phyloP scores from a whole-genome alignment of 1,284 basidiomycete genomes.

The Sporisorium sorghi region DNA sequence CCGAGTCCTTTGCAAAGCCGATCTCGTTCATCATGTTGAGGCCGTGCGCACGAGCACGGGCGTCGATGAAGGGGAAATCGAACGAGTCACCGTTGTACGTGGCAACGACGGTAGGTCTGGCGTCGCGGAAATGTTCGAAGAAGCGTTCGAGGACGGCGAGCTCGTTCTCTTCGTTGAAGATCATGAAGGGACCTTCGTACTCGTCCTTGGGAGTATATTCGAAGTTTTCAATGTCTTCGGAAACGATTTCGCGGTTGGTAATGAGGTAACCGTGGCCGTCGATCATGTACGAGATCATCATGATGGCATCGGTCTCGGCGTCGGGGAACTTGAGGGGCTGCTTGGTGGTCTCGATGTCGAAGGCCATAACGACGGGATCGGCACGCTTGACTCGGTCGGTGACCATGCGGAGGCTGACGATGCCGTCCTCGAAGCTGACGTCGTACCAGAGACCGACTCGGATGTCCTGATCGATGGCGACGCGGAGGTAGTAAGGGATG shows the following conservation, averaged over 20 bases:
- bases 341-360: slow-evolving; percentile 98
- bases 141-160: slow-evolving; percentile 78
- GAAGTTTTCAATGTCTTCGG: slow-evolving; percentile 97
- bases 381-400: slow-evolving; percentile 94
- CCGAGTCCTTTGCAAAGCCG: slow-evolving; percentile 89
- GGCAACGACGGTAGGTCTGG: slow-evolving; percentile 95
- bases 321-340: slow-evolving; percentile 98
- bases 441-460: slow-evolving; percentile 98
- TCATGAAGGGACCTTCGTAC: slow-evolving; percentile 94
- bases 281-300: slow-evolving; percentile 99
- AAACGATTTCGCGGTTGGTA: slow-evolving; percentile 96
- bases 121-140: slow-evolving; percentile 91
- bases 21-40: slow-evolving; percentile 97
- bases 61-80: slow-evolving; percentile 98
- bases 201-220: slow-evolving; percentile 99
- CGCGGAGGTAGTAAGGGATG: slow-evolving; percentile 95
- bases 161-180: slow-evolving; percentile 96
- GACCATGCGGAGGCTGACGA: slow-evolving; percentile 80
- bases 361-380: slow-evolving; percentile 98
- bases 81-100: slow-evolving; percentile 99
- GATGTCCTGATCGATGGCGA: slow-evolving; percentile 97
- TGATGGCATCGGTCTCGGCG: slow-evolving; percentile 93
- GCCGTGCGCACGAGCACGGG: slow-evolving; percentile 85
- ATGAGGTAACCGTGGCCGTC: slow-evolving; percentile 97
- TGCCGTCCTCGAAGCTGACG: slow-evolving; percentile 82